Evolutionary conservation across 768 basidiomycete genomes (phyloP), one percentile per base, ranked within the genome.

Genomic region (Boletus speciosus): DNA sequence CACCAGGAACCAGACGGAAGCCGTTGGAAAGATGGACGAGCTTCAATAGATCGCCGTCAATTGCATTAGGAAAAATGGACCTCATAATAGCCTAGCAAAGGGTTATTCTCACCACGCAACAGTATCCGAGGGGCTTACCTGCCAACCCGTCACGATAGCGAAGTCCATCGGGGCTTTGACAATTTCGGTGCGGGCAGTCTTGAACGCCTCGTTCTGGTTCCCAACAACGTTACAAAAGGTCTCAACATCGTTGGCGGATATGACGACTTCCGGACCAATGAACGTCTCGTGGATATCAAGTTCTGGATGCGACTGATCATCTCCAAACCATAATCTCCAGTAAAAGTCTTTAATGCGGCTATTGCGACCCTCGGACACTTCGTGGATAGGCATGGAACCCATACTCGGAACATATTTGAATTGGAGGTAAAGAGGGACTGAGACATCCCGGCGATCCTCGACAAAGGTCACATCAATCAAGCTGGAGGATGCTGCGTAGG

Each of bases 251-350:
- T 76, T 73, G 19, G 86, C 82, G 39, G 86, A 80, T 68, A 98
- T 88, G 4, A 80, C 82, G 52, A 94, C 88, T 70, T 92, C 88
- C 2, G 91, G 93, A 23, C 93, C 89, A 50, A 83, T 81, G 74
- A 98, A 96, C 14, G 81, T 88, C 59, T 90, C 89, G 47, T 81
- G 81, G 50, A 96, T 78, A 63, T 86, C 81, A 57, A 98, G 84
- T n/a, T 80, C 71, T 10, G 94, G 90, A 25, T 98, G 78, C 2
- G 69, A 70, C 61, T 88, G 81, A 56, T 90, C 77, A 65, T 93
- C 93, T 36, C 97, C 94, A 68, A 93, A 96, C 97, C 97, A 98
- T 34, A 98, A 74, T 68, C 86, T 86, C 97, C 97, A 99, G 77
- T 99, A 99, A 69, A 98, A 98, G 62, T 89, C 83, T 75, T 97